Evolutionary conservation across 345 rosid species (phyloP), one percentile per base, ranked within the genome.

Genomic region (Mangifera indica): DNA sequence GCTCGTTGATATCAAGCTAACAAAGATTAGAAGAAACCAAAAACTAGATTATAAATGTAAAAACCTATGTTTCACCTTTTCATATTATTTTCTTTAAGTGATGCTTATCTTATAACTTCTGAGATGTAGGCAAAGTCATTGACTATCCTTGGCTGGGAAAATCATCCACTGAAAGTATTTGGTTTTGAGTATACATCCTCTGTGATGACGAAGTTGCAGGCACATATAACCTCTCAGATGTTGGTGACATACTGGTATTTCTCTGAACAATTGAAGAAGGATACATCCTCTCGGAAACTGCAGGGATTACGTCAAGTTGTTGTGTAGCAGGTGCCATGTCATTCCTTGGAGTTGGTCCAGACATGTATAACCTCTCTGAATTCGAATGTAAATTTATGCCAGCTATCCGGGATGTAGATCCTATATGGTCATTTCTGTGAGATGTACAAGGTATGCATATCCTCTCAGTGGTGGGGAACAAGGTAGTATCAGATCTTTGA

Each of bases 141-240:
- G 81, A 46, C 20, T 71, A 66, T 44, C 79, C 82, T 59, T 76
- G 80, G 66, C 67, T 79, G 44, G 81, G 57, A 69, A 78, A 84
- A 45, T 79, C 84, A 69, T 76, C 81, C 73, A 84, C 51, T 6
- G 79, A 57, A 37, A 81, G 63, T 29, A 84, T 55, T 49, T 73
- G 32, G 60, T 74, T 79, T 74, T 78, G 79, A 20, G 77, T 5
- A 66, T 68, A 84, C 72, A 81, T 69, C 71, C 81, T 74, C 74
- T 74, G 80, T 51, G 83, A 55, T 60, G 85, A 32, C 32, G 71
- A 53, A 53, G 82, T 53, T 44, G 67, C 60, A 17, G 78, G 68
- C 79, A 72, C 65, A 48, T 77, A 77, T 54, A 78, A 57, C 72
- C 86, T 77, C 76, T 83, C 83, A 20, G 76, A 75, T 45, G 83